Percentiles rank a stretch among this genome's conserved stretches.
phyloP scores from a whole-genome alignment of 2,329 filamentous ascomycete genomes.

The Bimuria novae-zelandiae region DNA sequence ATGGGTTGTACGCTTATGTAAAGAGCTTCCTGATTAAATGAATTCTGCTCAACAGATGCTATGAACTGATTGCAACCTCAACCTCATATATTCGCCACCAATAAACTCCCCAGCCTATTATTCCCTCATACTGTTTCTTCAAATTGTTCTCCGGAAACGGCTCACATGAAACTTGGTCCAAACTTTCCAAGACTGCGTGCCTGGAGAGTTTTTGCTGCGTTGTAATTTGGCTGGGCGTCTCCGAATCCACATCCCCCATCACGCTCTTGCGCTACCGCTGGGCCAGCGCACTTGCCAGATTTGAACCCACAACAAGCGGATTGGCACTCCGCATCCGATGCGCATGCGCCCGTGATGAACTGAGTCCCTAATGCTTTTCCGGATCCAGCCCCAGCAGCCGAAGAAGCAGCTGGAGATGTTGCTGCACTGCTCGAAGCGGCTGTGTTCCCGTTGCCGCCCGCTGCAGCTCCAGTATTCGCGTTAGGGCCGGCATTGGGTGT shows the following conservation, averaged over 20 bases:
- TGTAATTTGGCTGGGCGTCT: conserved; percentile 39
- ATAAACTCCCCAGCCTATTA: too few species aligned
- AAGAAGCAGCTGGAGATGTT: neutral
- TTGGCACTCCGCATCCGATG: conserved; percentile 34
- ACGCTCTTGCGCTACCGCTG: conserved; percentile 39
- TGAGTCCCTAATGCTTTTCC: conserved; percentile 30
- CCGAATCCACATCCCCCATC: conserved; percentile 46
- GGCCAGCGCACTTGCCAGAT: conserved; percentile 34
- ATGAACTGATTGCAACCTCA: too few species aligned
- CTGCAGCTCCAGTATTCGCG: conserved; percentile 17
- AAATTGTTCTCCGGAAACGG: too few species aligned
- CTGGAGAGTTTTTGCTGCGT: conserved; percentile 35
- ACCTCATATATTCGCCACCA: too few species aligned
- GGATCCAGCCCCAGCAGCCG: neutral
- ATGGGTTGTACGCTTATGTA: too few species aligned
- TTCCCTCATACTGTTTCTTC: too few species aligned
- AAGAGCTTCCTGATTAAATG: too few species aligned
- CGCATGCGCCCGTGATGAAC: conserved; percentile 37
- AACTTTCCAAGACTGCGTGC: conserved; percentile 25
- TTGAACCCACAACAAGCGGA: conserved; percentile 36
- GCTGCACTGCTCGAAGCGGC: neutral
- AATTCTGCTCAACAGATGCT: too few species aligned
- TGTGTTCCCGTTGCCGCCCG: neutral
- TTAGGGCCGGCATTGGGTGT: conserved; percentile 23
- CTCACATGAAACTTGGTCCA: conserved; percentile 27